Conservation (phyloP, 345 rosid genomes). For the Clausena lansium region DNA sequence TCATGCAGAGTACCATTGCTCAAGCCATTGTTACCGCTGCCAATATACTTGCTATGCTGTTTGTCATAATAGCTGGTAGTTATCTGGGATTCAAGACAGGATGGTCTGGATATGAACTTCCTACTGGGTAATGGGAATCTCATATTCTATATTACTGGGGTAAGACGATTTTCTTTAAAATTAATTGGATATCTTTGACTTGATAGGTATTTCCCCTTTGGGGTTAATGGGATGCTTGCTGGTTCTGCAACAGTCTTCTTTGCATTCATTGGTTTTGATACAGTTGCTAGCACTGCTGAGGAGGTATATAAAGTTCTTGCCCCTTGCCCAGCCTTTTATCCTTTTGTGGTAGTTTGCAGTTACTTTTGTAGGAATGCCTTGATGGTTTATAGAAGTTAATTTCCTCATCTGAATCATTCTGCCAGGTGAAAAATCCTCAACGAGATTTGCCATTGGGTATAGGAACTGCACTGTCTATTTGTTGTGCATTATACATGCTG, state of each 20-base stretch:
- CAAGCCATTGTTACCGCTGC: constrained; percentile 77
- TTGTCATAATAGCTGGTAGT: constrained; percentile 79
- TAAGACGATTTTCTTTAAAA: constrained; percentile 7
- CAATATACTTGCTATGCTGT: constrained; percentile 79
- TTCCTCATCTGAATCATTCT: constrained; percentile 12
- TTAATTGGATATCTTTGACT: constrained; percentile 9
- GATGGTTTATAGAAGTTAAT: constrained; percentile 9
- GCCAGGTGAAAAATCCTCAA: constrained; percentile 96
- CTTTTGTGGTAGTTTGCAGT: not conserved
- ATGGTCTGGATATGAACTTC: constrained; percentile 90
- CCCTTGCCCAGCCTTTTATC: not conserved
- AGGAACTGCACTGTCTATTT: constrained; percentile 74
- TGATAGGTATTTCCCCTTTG: constrained; percentile 80
- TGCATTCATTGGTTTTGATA: constrained; percentile 94
- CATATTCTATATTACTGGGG: not conserved
- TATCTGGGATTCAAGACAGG: constrained; percentile 91
- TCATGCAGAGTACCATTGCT: constrained; percentile 79
- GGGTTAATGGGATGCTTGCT: constrained; percentile 96
- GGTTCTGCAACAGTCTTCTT: constrained; percentile 97
- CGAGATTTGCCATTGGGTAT: constrained; percentile 95
- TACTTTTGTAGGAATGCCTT: constrained; percentile 1
- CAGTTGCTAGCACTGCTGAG: constrained; percentile 98
- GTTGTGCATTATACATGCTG: constrained; percentile 91
- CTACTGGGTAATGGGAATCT: constrained; percentile 66
- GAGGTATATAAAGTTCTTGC: constrained; percentile 50